Base-by-base conservation (phyloP, 345 rosid genomes). In the Lepidium africanum region DNA sequence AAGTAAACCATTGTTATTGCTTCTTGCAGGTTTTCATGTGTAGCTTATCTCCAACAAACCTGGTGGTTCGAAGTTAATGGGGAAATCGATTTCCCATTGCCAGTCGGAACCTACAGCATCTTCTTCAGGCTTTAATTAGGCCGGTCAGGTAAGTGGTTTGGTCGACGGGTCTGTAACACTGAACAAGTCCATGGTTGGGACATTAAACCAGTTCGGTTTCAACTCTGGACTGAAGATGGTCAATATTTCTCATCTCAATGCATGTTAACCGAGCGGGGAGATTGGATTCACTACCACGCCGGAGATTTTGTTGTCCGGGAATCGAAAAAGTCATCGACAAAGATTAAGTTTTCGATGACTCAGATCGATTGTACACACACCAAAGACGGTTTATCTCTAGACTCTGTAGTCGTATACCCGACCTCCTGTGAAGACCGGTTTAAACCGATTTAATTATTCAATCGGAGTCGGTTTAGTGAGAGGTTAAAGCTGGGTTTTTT, bases 301-400 rank as follows among this genome's bases (percentile, higher is more conserved):
- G 99, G 97, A 17, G 96, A 95, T 52, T 91, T 95, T 37, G 76
- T 77, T 2, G 97, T 89, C 7, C 70, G 59, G 33, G 65, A 76
- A 47, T 25, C 82, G 7, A 63, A 43, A 40, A 80, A 50, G 2
- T 2, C 59, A 16, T 37, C 82, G 3, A 84, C 79, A 1, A 86
- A 76, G 82, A 81, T 95, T 2, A 91, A 84, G 49, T 86, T 91
- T 72, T 89, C 98, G 3, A 81, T 89, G 89, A 95, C 83, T 19
- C 99, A 95, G 78, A 95, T 95, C n/a, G 99, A 95, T 58, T 95
- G 99, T 79, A 95, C 99, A 2, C 99, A 95, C 73, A 91, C 96
- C 14, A 95, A 95, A 79, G 97, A 97, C 11, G 99, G 99, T 36
- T 84, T 95, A 1, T 89, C 90, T 66, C 65, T 95, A 77, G 97